Evolutionary conservation across 805 yeast genomes (phyloP).

Genomic region (Ogataea sp.): DNA sequence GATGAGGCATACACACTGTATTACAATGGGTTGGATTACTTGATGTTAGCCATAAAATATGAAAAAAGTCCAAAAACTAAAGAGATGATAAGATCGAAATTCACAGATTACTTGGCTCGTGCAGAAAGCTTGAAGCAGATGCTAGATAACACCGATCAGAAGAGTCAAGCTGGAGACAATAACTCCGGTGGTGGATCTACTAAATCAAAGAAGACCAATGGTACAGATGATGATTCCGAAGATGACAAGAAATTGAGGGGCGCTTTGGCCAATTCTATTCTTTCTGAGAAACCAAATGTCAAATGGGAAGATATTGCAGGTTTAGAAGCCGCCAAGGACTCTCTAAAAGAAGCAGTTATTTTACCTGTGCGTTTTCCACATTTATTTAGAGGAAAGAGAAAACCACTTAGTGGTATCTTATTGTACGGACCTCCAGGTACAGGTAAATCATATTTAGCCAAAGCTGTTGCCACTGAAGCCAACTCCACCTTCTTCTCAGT

Average conservation of each 20-base stretch:
- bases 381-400: constrained; percentile 86
- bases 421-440: constrained; percentile 96
- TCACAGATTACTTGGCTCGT: constrained; percentile 83
- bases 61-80: constrained; percentile 88
- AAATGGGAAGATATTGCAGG: constrained; percentile 97
- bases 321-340: constrained; percentile 89
- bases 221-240: constrained; percentile 58
- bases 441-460: constrained; percentile 93
- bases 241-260: constrained; percentile 87
- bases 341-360: constrained; percentile 94
- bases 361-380: constrained; percentile 96
- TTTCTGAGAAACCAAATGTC: constrained; percentile 87
- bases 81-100: constrained; percentile 79
- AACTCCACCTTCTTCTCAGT: constrained; percentile 95
- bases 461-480: constrained; percentile 98
- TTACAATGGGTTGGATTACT: constrained; percentile 87
- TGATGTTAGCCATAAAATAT: constrained; percentile 91
- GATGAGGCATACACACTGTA: constrained; percentile 93
- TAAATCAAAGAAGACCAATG: constrained; percentile 39
- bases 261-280: constrained; percentile 85
- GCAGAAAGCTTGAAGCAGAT: constrained; percentile 93
- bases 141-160: constrained; percentile 52
- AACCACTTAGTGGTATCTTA: constrained; percentile 86
- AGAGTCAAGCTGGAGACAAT: constrained; percentile 39
- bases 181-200: constrained; percentile 52